Evolutionary conservation across 208 protist genomes (phyloP), one percentile per base, ranked within the genome.

Genomic region (Trypanosoma theileri): DNA sequence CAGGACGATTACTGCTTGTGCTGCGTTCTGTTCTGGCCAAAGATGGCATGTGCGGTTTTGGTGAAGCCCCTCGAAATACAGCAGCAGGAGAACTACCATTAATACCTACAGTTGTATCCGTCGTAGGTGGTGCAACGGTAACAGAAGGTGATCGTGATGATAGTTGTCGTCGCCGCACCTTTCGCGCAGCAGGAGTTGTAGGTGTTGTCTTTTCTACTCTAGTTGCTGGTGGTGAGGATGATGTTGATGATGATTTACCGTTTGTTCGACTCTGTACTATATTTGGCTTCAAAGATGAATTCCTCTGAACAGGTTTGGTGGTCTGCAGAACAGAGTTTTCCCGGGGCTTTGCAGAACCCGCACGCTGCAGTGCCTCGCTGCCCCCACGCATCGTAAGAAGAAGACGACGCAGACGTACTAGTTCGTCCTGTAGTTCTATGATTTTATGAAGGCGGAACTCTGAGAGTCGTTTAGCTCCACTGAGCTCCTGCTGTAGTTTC

Each of bases 371-470:
- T 10, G 22, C 45, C 31, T 64, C 57, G 22, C 48, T 57, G 8
- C 66, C 67, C 4, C 59, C 67, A 31, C 51, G 51, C 57, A 66
- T 40, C 9, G 35, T 60, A 35, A 59, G 41, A 8, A 73, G 48
- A 16, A 73, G 41, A 40, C 59, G 48, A 22, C 57, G 67, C 67
- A 66, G 22, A 7, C 57, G 67, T 13, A 50, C n/a, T 3, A 73
- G 22, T 50, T 73, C 67, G 42, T 55, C 63, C 19, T 60, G 41
- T 24, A 70, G 53, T 40, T 72, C 73, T 14, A 68, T 65, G 55
- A 78, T 55, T 45, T 57, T 59, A 40, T 66, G 66, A 48, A 78
- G 42, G 0, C 73, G 64, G 22, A 73, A 67, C 41, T 78, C 65
- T 10, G 73, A 56, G 17, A 71, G 66, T 14, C 28, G 35, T 1